phyloP scores from a whole-genome alignment of 176 grass and related monocot genomes.

The Raddia distichophylla region DNA sequence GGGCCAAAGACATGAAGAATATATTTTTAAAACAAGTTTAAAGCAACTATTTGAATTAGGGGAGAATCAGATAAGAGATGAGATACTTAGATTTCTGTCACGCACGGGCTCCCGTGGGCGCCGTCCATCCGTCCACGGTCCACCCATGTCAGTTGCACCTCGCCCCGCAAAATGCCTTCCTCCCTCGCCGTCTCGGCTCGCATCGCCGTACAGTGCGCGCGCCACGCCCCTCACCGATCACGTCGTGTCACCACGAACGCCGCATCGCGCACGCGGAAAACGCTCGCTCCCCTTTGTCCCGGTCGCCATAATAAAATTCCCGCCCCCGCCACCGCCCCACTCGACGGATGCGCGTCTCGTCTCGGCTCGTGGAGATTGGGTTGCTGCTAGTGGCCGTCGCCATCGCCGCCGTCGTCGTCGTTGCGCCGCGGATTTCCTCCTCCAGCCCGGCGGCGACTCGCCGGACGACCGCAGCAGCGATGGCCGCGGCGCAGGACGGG shows the following conservation, averaged over 20 bases:
- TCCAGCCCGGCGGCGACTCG: background rate
- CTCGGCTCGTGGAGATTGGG: background rate
- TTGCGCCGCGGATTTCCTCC: background rate
- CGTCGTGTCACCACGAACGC: background rate
- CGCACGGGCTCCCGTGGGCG: background rate
- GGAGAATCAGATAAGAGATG: no score
- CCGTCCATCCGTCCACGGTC: background rate
- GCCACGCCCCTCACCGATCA: background rate
- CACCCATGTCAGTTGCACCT: constrained; percentile 6
- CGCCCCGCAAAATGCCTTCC: constrained; percentile 5
- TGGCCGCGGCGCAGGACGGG: constrained; percentile 5
- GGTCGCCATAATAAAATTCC: constrained; percentile 1
- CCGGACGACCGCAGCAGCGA: background rate
- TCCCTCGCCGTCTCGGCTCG: background rate
- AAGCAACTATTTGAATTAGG: no score
- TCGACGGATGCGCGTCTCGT: background rate
- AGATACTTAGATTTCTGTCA: background rate
- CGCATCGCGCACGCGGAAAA: background rate
- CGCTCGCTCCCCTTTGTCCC: background rate
- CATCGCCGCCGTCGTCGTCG: background rate
- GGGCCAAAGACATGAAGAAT: no score
- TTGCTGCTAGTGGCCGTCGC: background rate
- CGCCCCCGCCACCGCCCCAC: background rate
- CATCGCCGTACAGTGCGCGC: background rate
- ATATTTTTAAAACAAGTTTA: no score